Conservation (phyloP, 345 rosid genomes). For the Sisymbrium irio region DNA sequence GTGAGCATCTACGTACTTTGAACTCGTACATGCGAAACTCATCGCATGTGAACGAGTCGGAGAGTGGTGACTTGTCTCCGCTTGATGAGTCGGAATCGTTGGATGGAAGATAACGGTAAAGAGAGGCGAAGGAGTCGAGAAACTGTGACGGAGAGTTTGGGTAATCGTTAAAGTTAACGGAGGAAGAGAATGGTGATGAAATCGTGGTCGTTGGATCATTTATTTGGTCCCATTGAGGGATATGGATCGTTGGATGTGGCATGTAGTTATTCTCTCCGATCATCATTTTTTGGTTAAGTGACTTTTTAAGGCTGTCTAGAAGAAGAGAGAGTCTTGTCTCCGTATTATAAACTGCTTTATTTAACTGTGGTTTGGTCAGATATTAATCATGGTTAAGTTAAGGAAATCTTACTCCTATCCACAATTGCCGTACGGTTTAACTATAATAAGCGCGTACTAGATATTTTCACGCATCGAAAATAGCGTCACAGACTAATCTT, state of each 20-base stretch:
- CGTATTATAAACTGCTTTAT: constrained; percentile 37
- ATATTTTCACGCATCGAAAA: constrained; percentile 1
- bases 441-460: constrained; percentile 13
- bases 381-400: constrained; percentile 42
- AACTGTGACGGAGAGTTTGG: constrained; percentile 32
- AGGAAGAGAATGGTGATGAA: constrained; percentile 35
- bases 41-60: constrained; percentile 56
- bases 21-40: constrained; percentile 68
- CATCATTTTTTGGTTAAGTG: constrained; percentile 42
- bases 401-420: constrained; percentile 34
- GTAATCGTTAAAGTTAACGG: constrained; percentile 21
- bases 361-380: constrained; percentile 40
- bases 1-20: constrained; percentile 55
- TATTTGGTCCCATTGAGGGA: constrained; percentile 53
- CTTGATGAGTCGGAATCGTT: constrained; percentile 48
- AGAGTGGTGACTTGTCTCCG: constrained; percentile 40
- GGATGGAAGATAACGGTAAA: constrained; percentile 67
- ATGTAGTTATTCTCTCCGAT: constrained; percentile 43
- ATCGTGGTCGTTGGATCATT: constrained; percentile 40
- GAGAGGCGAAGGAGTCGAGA: constrained; percentile 52
- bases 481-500: not conserved
- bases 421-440: constrained; percentile 34
- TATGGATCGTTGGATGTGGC: constrained; percentile 50
- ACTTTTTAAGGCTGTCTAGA: too few relatives aligned
- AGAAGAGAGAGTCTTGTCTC: too few relatives aligned